These are phyloP conservation scores for Candida corydali DNA, from an alignment of 805 yeast genomes.

Conservation along the genomic window DNA sequence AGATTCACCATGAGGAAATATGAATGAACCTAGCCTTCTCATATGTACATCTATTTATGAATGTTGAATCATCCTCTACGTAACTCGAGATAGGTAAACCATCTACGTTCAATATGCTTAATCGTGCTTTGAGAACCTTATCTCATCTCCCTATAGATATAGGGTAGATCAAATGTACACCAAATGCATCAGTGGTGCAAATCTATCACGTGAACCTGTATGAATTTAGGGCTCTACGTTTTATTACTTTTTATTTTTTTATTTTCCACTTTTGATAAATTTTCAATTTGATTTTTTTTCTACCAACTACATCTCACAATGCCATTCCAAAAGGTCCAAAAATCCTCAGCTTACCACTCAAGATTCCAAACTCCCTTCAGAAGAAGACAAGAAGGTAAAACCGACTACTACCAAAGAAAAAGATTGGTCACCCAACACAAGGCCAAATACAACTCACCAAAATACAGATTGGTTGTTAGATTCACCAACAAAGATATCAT, in stretches of 20 bases:
- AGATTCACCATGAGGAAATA: too few species aligned
- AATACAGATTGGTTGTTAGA: slow-evolving; percentile 99
- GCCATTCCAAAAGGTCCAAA: slow-evolving; percentile 70
- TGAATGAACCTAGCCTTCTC: too few species aligned
- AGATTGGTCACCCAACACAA: slow-evolving; percentile 99
- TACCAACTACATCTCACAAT: slow-evolving; percentile 37
- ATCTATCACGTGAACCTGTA: neutral
- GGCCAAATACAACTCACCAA: slow-evolving; percentile 99
- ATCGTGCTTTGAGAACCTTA: too few species aligned
- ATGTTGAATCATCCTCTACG: too few species aligned
- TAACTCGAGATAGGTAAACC: too few species aligned
- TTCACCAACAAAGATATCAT: slow-evolving; percentile 99
- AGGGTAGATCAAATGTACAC: too few species aligned
- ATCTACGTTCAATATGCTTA: too few species aligned
- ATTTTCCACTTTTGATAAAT: neutral
- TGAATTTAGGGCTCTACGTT: neutral
- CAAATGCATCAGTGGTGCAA: too few species aligned
- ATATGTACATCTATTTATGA: too few species aligned
- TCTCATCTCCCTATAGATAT: too few species aligned
- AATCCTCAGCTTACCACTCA: slow-evolving; percentile 94
- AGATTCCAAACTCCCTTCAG: slow-evolving; percentile 99
- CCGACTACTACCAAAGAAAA: slow-evolving; percentile 99
- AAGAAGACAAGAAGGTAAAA: slow-evolving; percentile 99
- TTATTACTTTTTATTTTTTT: neutral
- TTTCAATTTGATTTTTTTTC: neutral